A percentile compares a stretch with the other conserved stretches of the same genome.
Conservation (phyloP, 192 early-diverging fungal genomes). For the Chytriomyces sp. region DNA sequence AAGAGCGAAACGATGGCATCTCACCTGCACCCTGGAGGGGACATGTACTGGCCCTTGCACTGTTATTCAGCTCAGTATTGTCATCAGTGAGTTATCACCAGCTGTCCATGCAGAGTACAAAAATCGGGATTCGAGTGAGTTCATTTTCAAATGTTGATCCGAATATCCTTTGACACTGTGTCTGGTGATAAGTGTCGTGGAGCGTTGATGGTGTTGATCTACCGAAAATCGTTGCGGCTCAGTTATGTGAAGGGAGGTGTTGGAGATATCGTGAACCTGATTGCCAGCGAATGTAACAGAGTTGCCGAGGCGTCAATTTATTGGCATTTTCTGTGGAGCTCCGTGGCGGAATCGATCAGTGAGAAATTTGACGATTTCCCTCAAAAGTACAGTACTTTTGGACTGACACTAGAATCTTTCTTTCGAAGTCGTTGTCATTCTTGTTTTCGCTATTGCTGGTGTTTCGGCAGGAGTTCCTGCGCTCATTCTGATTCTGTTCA, state of each 20-base stretch:
- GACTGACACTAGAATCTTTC: background rate
- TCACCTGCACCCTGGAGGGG: constrained; percentile 7
- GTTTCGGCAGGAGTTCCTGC: constrained; percentile 55
- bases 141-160: constrained; percentile 1
- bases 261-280: constrained; percentile 72
- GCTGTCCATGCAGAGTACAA: constrained; percentile 46
- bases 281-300: constrained; percentile 75
- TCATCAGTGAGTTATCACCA: constrained; percentile 54
- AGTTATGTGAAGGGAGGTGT: constrained; percentile 68
- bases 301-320: constrained; percentile 72
- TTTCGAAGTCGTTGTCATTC: constrained; percentile 54
- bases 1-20: constrained; percentile 27
- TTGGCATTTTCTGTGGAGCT: constrained; percentile 78
- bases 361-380: background rate
- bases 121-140: constrained; percentile 54
- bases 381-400: background rate
- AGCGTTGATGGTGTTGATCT: constrained; percentile 76
- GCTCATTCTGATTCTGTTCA: constrained; percentile 41
- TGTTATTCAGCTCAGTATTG: constrained; percentile 57
- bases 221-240: constrained; percentile 71
- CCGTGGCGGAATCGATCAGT: constrained; percentile 61
- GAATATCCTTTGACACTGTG: background rate
- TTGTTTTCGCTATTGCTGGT: constrained; percentile 57
- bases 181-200: constrained; percentile 57
- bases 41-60: constrained; percentile 30